Evolutionary conservation across 2,329 filamentous ascomycete genomes (phyloP).

Genomic region (Microcyclospora pomicola): DNA sequence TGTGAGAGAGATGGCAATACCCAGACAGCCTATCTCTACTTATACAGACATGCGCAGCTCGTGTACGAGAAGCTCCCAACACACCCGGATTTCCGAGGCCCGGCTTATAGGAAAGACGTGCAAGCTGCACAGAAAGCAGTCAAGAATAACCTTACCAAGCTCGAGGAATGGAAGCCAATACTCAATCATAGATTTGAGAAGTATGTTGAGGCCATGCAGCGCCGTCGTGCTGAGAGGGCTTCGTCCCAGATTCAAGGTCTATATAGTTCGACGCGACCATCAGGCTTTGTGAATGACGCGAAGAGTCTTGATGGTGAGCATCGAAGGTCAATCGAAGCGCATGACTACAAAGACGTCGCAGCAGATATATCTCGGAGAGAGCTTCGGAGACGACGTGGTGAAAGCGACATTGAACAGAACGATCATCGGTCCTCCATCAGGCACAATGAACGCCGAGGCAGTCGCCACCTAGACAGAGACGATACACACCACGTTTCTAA

Average conservation of each 20-base stretch:
- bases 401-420: too few relatives aligned
- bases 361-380: conserved; percentile 64
- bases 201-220: conserved; percentile 44
- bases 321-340: conserved; percentile 42
- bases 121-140: conserved; percentile 36
- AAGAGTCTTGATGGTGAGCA: conserved; percentile 2
- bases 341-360: conserved; percentile 60
- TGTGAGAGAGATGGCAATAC: conserved; percentile 78
- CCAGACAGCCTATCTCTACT: conserved; percentile 75
- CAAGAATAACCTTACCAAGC: conserved; percentile 48
- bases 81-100: conserved; percentile 62
- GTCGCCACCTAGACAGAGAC: conserved; percentile 1
- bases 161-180: conserved; percentile 68
- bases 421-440: too few relatives aligned
- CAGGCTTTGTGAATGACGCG: conserved; percentile 6
- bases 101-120: conserved; percentile 39
- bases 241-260: conserved; percentile 6
- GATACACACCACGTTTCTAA: neutral
- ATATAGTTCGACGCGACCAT: conserved; percentile 6
- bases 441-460: conserved; percentile 5
- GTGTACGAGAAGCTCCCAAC: conserved; percentile 58
- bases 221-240: conserved; percentile 16
- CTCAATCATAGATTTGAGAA: conserved; percentile 58
- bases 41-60: conserved; percentile 82
- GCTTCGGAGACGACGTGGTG: conserved; percentile 41